These are phyloP conservation scores for Suillus luteus DNA, from an alignment of 768 basidiomycete species.

Conservation along the genomic window DNA sequence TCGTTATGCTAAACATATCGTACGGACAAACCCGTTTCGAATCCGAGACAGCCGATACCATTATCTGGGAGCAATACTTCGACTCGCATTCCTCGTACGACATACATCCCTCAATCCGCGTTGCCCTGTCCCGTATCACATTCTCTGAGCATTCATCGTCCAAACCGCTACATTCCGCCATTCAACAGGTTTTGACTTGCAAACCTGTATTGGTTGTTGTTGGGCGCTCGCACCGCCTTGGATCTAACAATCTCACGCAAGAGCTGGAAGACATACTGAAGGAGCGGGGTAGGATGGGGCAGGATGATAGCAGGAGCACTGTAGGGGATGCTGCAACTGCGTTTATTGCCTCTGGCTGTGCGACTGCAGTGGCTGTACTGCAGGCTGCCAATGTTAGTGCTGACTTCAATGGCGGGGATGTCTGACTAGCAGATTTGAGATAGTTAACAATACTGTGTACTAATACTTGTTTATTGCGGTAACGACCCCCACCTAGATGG, in stretches of 20 bases:
- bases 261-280: conserved; percentile 58
- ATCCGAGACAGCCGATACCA: conserved; percentile 81
- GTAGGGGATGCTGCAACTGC: conserved; percentile 83
- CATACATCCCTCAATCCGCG: conserved; percentile 11
- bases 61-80: conserved; percentile 72
- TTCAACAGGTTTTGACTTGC: conserved; percentile 41
- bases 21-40: conserved; percentile 70
- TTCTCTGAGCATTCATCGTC: conserved; percentile 56
- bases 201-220: conserved; percentile 62
- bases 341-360: conserved; percentile 63
- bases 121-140: conserved; percentile 59
- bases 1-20: conserved; percentile 64
- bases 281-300: conserved; percentile 23
- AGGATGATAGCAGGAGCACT: conserved; percentile 61
- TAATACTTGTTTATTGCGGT: not conserved
- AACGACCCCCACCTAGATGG: not conserved
- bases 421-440: not conserved
- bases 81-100: conserved; percentile 18
- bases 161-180: conserved; percentile 56
- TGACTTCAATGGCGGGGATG: not conserved
- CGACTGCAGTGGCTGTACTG: conserved; percentile 64
- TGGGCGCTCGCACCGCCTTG: conserved; percentile 78
- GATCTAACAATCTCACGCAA: conserved; percentile 52
- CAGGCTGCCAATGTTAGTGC: conserved; percentile 50
- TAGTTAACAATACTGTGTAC: not conserved